phyloP scores from a whole-genome alignment of 2,329 filamentous ascomycete species.

The Neofusicoccum parvum region DNA sequence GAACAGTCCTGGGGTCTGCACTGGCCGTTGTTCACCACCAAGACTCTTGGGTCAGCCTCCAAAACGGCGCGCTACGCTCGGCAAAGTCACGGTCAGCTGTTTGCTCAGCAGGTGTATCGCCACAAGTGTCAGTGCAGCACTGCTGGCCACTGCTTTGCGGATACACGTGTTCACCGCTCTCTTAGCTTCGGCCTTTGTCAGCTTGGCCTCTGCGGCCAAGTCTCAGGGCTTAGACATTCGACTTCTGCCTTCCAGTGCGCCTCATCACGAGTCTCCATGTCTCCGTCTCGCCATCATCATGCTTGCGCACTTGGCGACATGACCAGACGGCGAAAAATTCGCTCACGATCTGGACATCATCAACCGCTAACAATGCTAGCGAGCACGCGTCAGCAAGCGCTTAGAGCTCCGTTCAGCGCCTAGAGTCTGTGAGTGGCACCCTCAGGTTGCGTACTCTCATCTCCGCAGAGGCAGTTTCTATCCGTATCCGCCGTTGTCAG shows the following conservation, averaged over 20 bases:
- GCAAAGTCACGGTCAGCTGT: not conserved
- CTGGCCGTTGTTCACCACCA: not conserved
- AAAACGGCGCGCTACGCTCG: conserved; percentile 1
- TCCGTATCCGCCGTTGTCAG: not conserved
- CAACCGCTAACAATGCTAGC: not conserved
- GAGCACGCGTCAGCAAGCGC: conserved; percentile 11
- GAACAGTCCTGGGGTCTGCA: not conserved
- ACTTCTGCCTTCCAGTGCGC: conserved; percentile 6
- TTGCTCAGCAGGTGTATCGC: not conserved
- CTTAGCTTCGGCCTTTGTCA: conserved; percentile 16
- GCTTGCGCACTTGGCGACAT: not conserved
- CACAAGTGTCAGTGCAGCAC: not conserved
- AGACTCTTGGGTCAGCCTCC: not conserved
- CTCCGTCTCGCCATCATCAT: conserved; percentile 14
- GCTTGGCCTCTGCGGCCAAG: conserved; percentile 15
- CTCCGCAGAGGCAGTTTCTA: not conserved
- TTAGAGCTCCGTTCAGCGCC: not conserved
- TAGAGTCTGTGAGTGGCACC: not conserved
- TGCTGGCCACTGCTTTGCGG: not conserved
- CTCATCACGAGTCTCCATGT: not conserved
- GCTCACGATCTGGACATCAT: not conserved
- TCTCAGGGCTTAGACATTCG: not conserved
- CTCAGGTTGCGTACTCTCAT: not conserved
- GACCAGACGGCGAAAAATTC: not conserved
- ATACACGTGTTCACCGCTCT: conserved; percentile 16